phyloP scores from a whole-genome alignment of 2,329 filamentous ascomycete species.

The Fusarium coffeatum region DNA sequence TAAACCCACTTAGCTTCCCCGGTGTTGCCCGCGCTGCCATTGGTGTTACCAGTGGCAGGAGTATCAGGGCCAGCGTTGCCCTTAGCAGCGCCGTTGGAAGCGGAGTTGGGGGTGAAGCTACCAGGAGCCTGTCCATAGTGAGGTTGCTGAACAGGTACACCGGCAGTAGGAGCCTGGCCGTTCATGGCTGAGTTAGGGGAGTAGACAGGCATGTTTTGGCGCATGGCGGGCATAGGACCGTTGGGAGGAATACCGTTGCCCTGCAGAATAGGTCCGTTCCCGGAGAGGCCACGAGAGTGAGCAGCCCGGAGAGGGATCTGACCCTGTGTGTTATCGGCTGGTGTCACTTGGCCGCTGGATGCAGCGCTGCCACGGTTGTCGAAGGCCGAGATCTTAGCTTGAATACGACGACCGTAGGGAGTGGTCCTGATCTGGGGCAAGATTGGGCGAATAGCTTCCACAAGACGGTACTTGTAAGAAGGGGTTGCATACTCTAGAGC shows the following conservation, averaged over 20 bases:
- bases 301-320: slow-evolving; percentile 63
- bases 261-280: slow-evolving; percentile 53
- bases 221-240: slow-evolving; percentile 43
- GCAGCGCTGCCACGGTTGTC: slow-evolving; percentile 60
- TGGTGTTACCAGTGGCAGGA: slow-evolving; percentile 28
- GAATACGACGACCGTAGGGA: slow-evolving; percentile 93
- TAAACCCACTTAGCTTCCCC: slow-evolving; percentile 57
- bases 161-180: slow-evolving; percentile 45
- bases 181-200: slow-evolving; percentile 49
- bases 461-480: slow-evolving; percentile 77
- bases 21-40: slow-evolving; percentile 41
- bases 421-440: slow-evolving; percentile 87
- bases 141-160: slow-evolving; percentile 47
- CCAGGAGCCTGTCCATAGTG: slow-evolving; percentile 46
- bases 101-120: slow-evolving; percentile 34
- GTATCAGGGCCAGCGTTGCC: slow-evolving; percentile 9
- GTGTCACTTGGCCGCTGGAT: slow-evolving; percentile 63
- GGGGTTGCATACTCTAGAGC: slow-evolving; percentile 86
- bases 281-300: slow-evolving; percentile 58
- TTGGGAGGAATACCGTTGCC: slow-evolving; percentile 44
- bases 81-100: slow-evolving; percentile 14
- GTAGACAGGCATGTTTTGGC: slow-evolving; percentile 53
- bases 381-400: slow-evolving; percentile 81
- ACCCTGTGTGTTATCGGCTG: slow-evolving; percentile 64
- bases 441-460: slow-evolving; percentile 87